phyloP scores from a whole-genome alignment of 495 filamentous ascomycete species.

The Annulohypoxylon bovei region DNA sequence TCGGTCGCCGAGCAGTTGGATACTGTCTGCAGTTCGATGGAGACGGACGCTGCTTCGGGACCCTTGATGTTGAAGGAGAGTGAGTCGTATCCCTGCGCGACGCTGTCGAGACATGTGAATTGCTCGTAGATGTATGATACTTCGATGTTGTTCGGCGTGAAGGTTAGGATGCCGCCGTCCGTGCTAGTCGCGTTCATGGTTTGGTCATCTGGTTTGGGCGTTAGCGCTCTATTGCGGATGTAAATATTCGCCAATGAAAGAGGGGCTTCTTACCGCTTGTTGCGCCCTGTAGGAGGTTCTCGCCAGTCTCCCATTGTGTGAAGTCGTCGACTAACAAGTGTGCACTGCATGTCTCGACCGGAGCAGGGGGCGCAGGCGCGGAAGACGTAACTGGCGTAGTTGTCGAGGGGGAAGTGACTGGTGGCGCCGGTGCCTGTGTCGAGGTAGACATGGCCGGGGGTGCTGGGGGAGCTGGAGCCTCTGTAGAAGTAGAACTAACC shows the following conservation, averaged over 20 bases:
- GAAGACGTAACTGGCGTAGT: neutral
- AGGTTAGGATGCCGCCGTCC: slow-evolving; percentile 58
- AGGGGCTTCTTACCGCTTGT: slow-evolving; percentile 59
- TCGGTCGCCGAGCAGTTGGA: slow-evolving; percentile 52
- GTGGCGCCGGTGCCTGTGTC: neutral
- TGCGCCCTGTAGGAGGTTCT: slow-evolving; percentile 59
- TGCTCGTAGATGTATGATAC: slow-evolving; percentile 68
- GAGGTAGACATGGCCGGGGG: neutral
- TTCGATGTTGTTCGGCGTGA: slow-evolving; percentile 57
- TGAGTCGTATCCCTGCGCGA: slow-evolving; percentile 59
- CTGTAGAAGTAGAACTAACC: neutral
- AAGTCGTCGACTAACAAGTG: slow-evolving; percentile 69
- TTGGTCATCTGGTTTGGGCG: slow-evolving; percentile 59
- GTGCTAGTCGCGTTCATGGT: slow-evolving; percentile 62
- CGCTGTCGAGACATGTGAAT: slow-evolving; percentile 60
- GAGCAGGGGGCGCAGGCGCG: neutral
- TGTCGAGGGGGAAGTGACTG: neutral
- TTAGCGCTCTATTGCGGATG: neutral
- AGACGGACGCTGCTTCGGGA: slow-evolving; percentile 59
- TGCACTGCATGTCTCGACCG: slow-evolving; percentile 55
- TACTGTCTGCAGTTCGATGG: slow-evolving; percentile 65
- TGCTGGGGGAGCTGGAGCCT: neutral
- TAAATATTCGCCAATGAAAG: too few species aligned
- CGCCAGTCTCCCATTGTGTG: slow-evolving; percentile 59
- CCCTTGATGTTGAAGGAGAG: slow-evolving; percentile 66